phyloP scores from a whole-genome alignment of 2,329 filamentous ascomycete genomes.

The Xylariaceae sp. region DNA sequence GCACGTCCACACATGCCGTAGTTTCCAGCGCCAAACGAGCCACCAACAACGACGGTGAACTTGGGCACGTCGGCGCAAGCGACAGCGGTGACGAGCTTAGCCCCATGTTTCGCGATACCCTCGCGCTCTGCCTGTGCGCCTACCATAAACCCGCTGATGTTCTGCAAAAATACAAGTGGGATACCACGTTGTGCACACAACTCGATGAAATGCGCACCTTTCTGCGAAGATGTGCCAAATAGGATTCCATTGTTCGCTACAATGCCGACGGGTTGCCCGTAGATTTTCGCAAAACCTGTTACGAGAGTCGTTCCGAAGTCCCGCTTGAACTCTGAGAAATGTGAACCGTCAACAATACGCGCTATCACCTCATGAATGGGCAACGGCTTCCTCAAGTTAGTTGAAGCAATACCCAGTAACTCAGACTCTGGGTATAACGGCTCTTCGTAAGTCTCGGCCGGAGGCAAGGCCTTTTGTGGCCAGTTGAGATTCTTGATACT shows the following conservation, averaged over 20 bases:
- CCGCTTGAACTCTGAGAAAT: conserved; percentile 92
- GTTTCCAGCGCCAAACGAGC: conserved; percentile 89
- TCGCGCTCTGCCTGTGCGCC: conserved; percentile 87
- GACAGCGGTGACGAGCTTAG: conserved; percentile 93
- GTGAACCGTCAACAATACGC: conserved; percentile 84
- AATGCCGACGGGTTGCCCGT: conserved; percentile 87
- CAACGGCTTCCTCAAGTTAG: conserved; percentile 81
- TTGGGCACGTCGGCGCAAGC: conserved; percentile 93
- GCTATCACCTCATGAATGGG: conserved; percentile 88
- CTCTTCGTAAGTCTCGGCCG: conserved; percentile 56
- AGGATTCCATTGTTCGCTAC: conserved; percentile 95
- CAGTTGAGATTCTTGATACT: conserved; percentile 89
- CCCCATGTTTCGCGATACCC: conserved; percentile 96
- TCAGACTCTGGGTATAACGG: conserved; percentile 78
- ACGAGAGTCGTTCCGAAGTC: conserved; percentile 86
- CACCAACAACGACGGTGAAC: conserved; percentile 94
- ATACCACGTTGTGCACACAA: conserved; percentile 87
- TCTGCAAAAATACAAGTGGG: conserved; percentile 89
- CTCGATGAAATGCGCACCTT: conserved; percentile 96
- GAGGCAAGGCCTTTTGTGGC: conserved; percentile 48
- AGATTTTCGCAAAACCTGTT: conserved; percentile 85
- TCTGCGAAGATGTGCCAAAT: conserved; percentile 82
- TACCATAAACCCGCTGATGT: conserved; percentile 98
- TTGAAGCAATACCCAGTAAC: conserved; percentile 82
- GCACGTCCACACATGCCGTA: conserved; percentile 98